Evolutionary conservation across 1,284 basidiomycete species (phyloP).

Genomic region (Hypsizygus ulmarius): DNA sequence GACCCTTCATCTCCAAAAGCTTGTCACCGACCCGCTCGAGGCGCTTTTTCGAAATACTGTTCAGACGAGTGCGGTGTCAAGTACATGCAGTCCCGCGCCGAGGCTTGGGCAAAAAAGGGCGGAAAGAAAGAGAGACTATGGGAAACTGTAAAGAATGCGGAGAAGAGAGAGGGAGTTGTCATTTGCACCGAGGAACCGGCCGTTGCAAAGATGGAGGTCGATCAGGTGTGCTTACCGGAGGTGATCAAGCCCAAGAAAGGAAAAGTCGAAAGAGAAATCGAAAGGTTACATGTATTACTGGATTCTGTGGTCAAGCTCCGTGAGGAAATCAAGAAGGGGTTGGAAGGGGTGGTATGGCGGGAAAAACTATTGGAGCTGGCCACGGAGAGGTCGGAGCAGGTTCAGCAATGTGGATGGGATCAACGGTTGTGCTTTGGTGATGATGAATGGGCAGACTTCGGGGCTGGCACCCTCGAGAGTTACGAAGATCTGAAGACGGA

Average conservation of each 20-base stretch:
- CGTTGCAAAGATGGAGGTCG: constrained; percentile 12
- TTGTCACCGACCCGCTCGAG: constrained; percentile 76
- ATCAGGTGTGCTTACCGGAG: constrained; percentile 25
- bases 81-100: constrained; percentile 62
- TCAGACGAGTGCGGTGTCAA: constrained; percentile 76
- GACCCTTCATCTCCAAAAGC: constrained; percentile 58
- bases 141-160: constrained; percentile 66
- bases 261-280: constrained; percentile 52
- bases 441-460: constrained; percentile 68
- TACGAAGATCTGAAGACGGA: constrained; percentile 48
- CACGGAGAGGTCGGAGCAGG: constrained; percentile 52
- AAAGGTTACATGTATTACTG: constrained; percentile 49
- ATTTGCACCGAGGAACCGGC: constrained; percentile 33
- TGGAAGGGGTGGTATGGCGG: constrained; percentile 67
- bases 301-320: constrained; percentile 54
- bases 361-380: constrained; percentile 66
- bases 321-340: constrained; percentile 60
- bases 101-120: constrained; percentile 55
- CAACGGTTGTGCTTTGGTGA: constrained; percentile 77
- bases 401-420: constrained; percentile 80
- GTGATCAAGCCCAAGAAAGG: constrained; percentile 37
- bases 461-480: constrained; percentile 59
- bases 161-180: constrained; percentile 67
- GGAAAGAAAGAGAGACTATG: constrained; percentile 62
- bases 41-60: constrained; percentile 81